A percentile compares a stretch with the other conserved stretches of the same genome.
phyloP scores from a whole-genome alignment of 495 filamentous ascomycete species.

The Cercophora samala region DNA sequence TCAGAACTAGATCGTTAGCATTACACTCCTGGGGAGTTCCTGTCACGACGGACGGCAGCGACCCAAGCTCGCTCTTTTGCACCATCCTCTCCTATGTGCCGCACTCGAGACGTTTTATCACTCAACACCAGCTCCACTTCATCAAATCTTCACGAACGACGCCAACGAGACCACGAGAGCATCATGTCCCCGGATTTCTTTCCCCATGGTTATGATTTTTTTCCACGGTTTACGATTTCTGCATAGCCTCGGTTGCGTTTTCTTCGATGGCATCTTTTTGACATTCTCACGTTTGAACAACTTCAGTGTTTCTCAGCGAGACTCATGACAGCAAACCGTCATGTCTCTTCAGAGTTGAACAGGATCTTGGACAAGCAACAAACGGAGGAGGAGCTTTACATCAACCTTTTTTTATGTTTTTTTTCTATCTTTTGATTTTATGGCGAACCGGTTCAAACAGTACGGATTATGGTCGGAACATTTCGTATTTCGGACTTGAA shows the following conservation, averaged over 20 bases:
- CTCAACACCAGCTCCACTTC: not conserved
- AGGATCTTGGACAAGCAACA: not conserved
- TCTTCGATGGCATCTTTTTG: not conserved
- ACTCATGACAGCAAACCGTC: not conserved
- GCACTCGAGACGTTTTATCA: not conserved
- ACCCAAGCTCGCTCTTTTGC: conserved; percentile 2
- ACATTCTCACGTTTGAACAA: not conserved
- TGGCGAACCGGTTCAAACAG: not conserved
- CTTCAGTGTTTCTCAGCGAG: not conserved
- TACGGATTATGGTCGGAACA: not conserved
- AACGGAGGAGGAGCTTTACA: not conserved
- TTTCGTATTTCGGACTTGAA: not conserved
- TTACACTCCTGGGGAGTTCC: not conserved
- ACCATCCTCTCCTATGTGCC: not conserved
- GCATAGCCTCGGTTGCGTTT: conserved; percentile 7
- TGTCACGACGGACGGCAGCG: not conserved
- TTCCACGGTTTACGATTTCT: not conserved
- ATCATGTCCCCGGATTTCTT: conserved; percentile 2
- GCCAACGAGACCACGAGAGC: conserved; percentile 6
- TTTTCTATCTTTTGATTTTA: not conserved
- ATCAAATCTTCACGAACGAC: not conserved
- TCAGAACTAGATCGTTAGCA: not conserved
- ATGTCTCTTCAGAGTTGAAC: not conserved
- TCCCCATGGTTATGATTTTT: not conserved
- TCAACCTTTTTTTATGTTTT: not conserved